These are phyloP conservation scores for Annulohypoxylon maeteangense DNA, from an alignment of 495 filamentous ascomycete species.

Conservation along the genomic window DNA sequence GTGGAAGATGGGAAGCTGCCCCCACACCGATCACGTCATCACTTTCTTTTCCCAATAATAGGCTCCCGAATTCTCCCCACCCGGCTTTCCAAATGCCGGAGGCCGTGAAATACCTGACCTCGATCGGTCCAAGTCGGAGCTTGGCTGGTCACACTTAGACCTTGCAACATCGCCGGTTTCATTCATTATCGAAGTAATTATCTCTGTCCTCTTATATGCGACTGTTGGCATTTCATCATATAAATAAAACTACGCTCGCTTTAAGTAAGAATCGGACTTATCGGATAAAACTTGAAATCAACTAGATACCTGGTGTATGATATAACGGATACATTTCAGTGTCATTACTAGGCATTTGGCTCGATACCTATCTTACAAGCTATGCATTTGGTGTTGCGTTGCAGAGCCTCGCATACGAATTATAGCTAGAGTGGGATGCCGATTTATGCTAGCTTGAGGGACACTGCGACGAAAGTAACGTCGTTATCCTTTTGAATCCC, in stretches of 20 bases:
- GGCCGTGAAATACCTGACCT: slow-evolving; percentile 16
- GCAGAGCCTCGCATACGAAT: neutral
- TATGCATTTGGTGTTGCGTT: neutral
- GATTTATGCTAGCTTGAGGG: neutral
- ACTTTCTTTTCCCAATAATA: slow-evolving; percentile 18
- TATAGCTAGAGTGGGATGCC: neutral
- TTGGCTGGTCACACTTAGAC: neutral
- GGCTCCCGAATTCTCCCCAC: slow-evolving; percentile 6
- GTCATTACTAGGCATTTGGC: too few relatives aligned
- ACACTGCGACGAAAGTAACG: too few relatives aligned
- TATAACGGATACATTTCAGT: neutral
- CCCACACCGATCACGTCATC: slow-evolving; percentile 40
- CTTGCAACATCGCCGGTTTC: neutral
- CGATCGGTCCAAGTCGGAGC: slow-evolving; percentile 17
- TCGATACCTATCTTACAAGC: neutral
- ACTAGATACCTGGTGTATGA: neutral
- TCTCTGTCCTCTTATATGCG: too few relatives aligned
- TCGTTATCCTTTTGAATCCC: too few relatives aligned
- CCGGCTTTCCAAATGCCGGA: slow-evolving; percentile 23
- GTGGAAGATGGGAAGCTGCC: slow-evolving; percentile 18
- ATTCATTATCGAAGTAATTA: too few relatives aligned
- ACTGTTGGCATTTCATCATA: too few relatives aligned
- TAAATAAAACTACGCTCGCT: too few relatives aligned
- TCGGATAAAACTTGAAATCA: neutral
- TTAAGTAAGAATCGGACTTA: too few relatives aligned